Evolutionary conservation across 2,329 filamentous ascomycete species (phyloP), one percentile per base, ranked within the genome.

Genomic region (Colletotrichum sp.): DNA sequence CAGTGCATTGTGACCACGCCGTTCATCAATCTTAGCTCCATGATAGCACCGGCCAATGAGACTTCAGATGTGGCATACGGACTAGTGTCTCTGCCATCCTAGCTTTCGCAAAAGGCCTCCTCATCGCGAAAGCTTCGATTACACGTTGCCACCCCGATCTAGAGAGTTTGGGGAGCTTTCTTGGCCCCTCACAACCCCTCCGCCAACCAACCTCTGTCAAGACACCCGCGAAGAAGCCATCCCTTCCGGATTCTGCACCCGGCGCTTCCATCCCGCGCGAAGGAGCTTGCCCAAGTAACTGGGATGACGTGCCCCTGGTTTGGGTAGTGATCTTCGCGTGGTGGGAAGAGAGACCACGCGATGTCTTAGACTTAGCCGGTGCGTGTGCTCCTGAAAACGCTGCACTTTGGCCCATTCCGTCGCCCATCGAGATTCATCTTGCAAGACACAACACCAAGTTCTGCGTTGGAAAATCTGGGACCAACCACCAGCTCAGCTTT

Each of bases 251-350:
- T 34, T 63, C 73, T 64, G 73, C 39, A 64, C 34, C 69, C 44
- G 64, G 63, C 30, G 13, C 19, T 16, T 15, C 16, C 30, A 22
- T 30, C 16, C 19, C 52, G n/a, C 15, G 39, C 25, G 16, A 25
- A 25, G n/a, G 27, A 66, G 36, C 27, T 19, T 19, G 68, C 27
- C 68, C 57, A 63, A 25, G 57, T 44, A 36, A 36, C 34, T 63
- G 69, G 70, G 27, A 71, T 25, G 64, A 61, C 59, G 19, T 34
- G 27, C 29, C 25, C 30, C 57, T 76, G 57, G 61, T 65, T 76
- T 29, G 30, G 70, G 64, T 16, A 73, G 49, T 65, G 64, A 73
- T 69, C 70, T 65, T 64, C 59, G 30, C 63, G 69, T 68, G 57
- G 32, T 36, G 25, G 57, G 57, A 30, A 11, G 39, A 4, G 11